Evolutionary conservation across 495 filamentous ascomycete genomes (phyloP).

Genomic region (Penicillium verhagenii): DNA sequence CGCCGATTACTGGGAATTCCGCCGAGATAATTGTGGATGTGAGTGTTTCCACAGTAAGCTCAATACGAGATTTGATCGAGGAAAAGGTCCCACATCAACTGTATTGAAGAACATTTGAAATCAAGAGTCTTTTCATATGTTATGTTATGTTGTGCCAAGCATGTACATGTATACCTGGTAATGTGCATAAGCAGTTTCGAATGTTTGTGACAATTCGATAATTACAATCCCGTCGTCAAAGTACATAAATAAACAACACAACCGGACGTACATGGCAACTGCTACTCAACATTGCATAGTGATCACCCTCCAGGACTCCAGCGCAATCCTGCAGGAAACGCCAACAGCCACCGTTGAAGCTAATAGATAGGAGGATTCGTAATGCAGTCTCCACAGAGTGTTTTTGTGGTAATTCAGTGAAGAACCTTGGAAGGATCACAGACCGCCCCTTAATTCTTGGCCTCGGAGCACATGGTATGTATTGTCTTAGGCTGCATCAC

Average conservation of each 20-base stretch:
- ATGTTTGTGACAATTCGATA: background rate
- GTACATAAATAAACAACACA: background rate
- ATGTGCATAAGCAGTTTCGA: background rate
- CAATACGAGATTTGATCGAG: background rate
- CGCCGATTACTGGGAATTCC: background rate
- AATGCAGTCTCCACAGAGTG: background rate
- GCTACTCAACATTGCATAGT: background rate
- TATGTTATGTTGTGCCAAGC: too few relatives aligned
- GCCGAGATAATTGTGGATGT: background rate
- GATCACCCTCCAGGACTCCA: background rate
- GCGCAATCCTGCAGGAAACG: background rate
- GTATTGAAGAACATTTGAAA: too few relatives aligned
- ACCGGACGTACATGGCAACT: background rate
- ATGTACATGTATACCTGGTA: background rate
- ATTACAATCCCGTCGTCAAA: background rate
- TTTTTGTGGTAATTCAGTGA: too few relatives aligned
- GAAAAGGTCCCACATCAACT: background rate
- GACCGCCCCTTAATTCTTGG: background rate
- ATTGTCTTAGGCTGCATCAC: background rate
- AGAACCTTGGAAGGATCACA: background rate
- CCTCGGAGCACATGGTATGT: background rate
- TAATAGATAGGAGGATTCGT: background rate
- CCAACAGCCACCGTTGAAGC: background rate
- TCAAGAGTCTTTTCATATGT: too few relatives aligned
- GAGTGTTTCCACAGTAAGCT: background rate